These are phyloP conservation scores for Phyllosticta citrichinensis DNA, from an alignment of 2,329 filamentous ascomycete genomes.

Conservation along the genomic window DNA sequence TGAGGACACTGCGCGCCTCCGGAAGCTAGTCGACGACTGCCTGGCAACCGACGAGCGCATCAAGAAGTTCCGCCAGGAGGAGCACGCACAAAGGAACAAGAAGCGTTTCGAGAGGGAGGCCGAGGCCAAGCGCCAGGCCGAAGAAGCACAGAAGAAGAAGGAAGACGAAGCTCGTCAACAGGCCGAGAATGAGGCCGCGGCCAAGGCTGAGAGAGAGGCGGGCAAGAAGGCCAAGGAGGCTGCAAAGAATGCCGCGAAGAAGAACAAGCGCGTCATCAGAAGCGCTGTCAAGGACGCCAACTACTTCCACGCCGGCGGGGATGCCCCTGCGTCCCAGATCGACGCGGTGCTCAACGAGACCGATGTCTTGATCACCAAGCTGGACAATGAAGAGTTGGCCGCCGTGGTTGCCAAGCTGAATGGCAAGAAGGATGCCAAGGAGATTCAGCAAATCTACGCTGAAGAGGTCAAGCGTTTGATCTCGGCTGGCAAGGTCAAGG, in stretches of 20 bases:
- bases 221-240: conserved; percentile 97
- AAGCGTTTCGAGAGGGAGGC: conserved; percentile 85
- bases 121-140: conserved; percentile 74
- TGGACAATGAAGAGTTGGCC: conserved; percentile 85
- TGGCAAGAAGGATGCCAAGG: conserved; percentile 63
- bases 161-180: conserved; percentile 70
- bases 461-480: conserved; percentile 71
- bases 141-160: conserved; percentile 76
- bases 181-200: conserved; percentile 75
- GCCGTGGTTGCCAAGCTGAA: conserved; percentile 70
- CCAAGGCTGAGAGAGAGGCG: conserved; percentile 74
- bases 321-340: conserved; percentile 67
- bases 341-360: conserved; percentile 77
- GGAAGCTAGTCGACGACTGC: conserved; percentile 80
- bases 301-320: conserved; percentile 67
- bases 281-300: conserved; percentile 93
- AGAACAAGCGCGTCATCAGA: conserved; percentile 98
- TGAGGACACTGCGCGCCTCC: conserved; percentile 85
- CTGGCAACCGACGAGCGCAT: conserved; percentile 85
- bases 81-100: conserved; percentile 92
- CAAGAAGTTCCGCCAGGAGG: conserved; percentile 90
- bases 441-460: conserved; percentile 77
- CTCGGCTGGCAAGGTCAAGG: conserved; percentile 75
- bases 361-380: conserved; percentile 76
- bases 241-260: conserved; percentile 97